Percentiles rank a stretch among this genome's conserved stretches.
Evolutionary conservation across 495 filamentous ascomycete species (phyloP).

Genomic region (Aspergillus ellipticus): DNA sequence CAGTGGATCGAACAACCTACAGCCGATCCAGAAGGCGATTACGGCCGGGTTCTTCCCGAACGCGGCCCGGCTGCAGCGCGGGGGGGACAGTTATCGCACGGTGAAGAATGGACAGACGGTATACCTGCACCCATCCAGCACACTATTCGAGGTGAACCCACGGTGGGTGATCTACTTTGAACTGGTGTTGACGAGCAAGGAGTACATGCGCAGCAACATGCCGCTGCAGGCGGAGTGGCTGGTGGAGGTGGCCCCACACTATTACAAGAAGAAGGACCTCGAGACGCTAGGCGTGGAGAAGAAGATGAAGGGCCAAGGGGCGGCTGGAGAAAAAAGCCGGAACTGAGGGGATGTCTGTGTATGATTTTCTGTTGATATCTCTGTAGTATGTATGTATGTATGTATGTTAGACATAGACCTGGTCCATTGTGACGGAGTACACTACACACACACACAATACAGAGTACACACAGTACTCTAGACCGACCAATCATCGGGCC

Average conservation of each 20-base stretch:
- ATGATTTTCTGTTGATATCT: neutral
- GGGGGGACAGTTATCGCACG: slow-evolving; percentile 88
- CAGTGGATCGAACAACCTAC: slow-evolving; percentile 64
- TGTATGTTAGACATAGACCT: too few relatives aligned
- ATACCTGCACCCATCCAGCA: slow-evolving; percentile 82
- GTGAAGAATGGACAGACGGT: slow-evolving; percentile 90
- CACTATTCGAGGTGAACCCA: slow-evolving; percentile 76
- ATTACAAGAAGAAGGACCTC: slow-evolving; percentile 88
- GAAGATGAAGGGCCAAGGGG: slow-evolving; percentile 70
- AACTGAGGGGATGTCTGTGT: slow-evolving; percentile 9
- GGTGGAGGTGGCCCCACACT: slow-evolving; percentile 90
- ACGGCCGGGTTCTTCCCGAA: slow-evolving; percentile 95
- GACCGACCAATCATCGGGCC: slow-evolving; percentile 12
- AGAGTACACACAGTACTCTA: neutral
- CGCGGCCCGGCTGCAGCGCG: slow-evolving; percentile 78
- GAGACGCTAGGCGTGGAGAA: slow-evolving; percentile 74
- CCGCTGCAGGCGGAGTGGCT: slow-evolving; percentile 84
- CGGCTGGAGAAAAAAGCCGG: slow-evolving; percentile 46
- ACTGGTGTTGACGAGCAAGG: slow-evolving; percentile 86
- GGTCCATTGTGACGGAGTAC: too few relatives aligned
- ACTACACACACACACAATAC: neutral
- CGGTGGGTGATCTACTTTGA: slow-evolving; percentile 92
- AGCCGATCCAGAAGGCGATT: slow-evolving; percentile 80
- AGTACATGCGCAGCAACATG: slow-evolving; percentile 88
- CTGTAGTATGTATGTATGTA: neutral